Base-by-base conservation (phyloP, 2,329 filamentous ascomycete genomes). In the Alternaria tenuissima region DNA sequence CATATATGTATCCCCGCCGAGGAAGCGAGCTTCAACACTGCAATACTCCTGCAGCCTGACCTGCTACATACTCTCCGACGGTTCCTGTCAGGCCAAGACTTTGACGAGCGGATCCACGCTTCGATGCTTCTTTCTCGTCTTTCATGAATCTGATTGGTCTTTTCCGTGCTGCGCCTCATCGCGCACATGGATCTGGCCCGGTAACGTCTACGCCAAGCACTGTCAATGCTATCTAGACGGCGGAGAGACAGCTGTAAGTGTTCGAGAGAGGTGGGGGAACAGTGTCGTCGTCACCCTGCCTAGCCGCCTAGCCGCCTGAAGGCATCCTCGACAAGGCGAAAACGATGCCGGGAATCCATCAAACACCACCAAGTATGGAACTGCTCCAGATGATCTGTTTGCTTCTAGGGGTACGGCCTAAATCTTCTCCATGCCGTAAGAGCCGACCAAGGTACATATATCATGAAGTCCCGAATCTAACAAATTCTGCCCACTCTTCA, bases 41-140 rank as follows among this genome's bases (percentile, higher is more conserved):
- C 41, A 63, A 48, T 54, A 52, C 46, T 62, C 65, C 65, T 62
- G 62, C 62, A 57, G 55, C 59, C 58, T 57, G 43, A 52, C 60
- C 62, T 67, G 65, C 59, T 66, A 62, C 64, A 55, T 32, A 42
- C 16, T 59, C 60, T 71, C 61, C 56, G 58, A 72, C 69, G 48
- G 20, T 36, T 52, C 39, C 20, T 62, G 67, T 71, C 56, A 66
- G 61, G 68, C 67, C 67, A 67, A 68, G 67, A 41, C 22, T 42
- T 55, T 47, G 56, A 62, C 48, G 28, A 51, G 53, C 44, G 47
- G 39, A 57, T 51, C 51, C 32, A 18, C n/a, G 47, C 44, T 44
- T 51, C 48, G 39, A 49, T 48, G 32, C 51, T 44, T 28, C 36
- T 46, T 47, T 49, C 42, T 28, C 44, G 26, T 41, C n/a, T 49